phyloP scores from a whole-genome alignment of 1,139 yeast species.

The Ogataea hybrid region DNA sequence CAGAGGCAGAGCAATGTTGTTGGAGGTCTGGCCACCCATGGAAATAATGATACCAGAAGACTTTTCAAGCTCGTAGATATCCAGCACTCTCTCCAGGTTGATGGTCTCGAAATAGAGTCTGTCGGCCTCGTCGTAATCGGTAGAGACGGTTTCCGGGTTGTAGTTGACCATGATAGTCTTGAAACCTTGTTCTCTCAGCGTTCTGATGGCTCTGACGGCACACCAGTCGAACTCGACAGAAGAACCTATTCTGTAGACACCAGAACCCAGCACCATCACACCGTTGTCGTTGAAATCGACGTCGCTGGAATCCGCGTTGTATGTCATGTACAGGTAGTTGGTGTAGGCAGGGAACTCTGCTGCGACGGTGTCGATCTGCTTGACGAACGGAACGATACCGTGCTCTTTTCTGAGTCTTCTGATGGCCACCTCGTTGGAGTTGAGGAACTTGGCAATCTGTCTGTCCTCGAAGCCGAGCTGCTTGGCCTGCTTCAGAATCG shows the following conservation, averaged over 20 bases:
- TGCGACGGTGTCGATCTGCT: constrained; percentile 98
- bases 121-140: constrained; percentile 98
- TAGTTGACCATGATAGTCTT: constrained; percentile 97
- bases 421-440: constrained; percentile 90
- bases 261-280: constrained; percentile 93
- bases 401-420: constrained; percentile 87
- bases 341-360: constrained; percentile 99
- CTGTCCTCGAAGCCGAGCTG: constrained; percentile 97
- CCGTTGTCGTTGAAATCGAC: constrained; percentile 86
- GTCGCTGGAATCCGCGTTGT: constrained; percentile 90
- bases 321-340: constrained; percentile 91
- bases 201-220: constrained; percentile 96
- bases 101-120: constrained; percentile 95
- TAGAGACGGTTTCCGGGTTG: constrained; percentile 97
- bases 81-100: constrained; percentile 91
- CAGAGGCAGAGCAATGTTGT: constrained; percentile 90
- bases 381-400: constrained; percentile 89
- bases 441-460: constrained; percentile 88
- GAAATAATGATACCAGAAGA: constrained; percentile 93
- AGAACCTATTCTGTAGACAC: constrained; percentile 98
- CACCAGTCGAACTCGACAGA: constrained; percentile 99
- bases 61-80: constrained; percentile 90
- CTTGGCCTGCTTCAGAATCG: constrained; percentile 79
- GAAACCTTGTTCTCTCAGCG: constrained; percentile 80
- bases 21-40: constrained; percentile 99